A percentile compares a stretch with the other conserved stretches of the same genome.
Conservation (phyloP, 129 eudicot genomes). For the Daucus carota region DNA sequence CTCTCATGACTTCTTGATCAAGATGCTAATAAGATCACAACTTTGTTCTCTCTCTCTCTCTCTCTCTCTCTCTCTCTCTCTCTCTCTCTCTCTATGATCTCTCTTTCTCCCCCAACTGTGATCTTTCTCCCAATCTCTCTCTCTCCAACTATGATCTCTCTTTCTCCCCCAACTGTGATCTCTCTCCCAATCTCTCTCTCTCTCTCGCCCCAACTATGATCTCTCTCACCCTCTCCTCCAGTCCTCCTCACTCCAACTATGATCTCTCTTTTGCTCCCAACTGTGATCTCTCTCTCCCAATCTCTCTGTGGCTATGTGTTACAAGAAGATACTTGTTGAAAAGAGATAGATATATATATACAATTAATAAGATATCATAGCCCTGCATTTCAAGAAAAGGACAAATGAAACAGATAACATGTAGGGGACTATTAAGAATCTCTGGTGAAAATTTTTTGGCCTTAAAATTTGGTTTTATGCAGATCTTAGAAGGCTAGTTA, state of each 20-base stretch:
- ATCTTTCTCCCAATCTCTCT: no score
- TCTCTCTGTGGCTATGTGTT: neutral
- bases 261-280: neutral
- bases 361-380: neutral
- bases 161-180: neutral
- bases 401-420: slow-evolving; percentile 2
- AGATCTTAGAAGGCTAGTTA: neutral
- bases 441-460: neutral
- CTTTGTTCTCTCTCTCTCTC: neutral
- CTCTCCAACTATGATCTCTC: no score
- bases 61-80: no score
- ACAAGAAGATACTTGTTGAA: neutral
- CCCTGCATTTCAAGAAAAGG: slow-evolving; percentile 8
- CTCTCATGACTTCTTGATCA: slow-evolving; percentile 43
- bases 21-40: no score
- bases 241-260: no score
- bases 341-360: slow-evolving; percentile 1
- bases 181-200: no score
- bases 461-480: slow-evolving; percentile 1
- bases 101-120: no score
- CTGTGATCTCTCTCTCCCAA: no score
- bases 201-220: no score
- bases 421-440: neutral
- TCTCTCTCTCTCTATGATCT: neutral
- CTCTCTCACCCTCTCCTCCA: no score